phyloP scores from a whole-genome alignment of 805 yeast species.

The Trichomonascus vanleenenianus region DNA sequence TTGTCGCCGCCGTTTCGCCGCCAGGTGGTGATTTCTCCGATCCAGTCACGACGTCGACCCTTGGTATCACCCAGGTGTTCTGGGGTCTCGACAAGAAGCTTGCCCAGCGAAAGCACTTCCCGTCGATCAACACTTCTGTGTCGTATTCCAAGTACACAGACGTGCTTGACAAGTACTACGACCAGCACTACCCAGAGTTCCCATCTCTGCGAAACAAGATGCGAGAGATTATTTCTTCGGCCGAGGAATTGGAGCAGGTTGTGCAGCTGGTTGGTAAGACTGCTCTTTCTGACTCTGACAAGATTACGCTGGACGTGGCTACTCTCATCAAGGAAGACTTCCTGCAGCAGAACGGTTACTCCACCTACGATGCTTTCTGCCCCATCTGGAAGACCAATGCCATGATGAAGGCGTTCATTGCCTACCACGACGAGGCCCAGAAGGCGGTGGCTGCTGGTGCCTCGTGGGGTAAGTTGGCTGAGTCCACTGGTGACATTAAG shows the following conservation, averaged over 20 bases:
- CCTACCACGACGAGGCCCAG: constrained; percentile 95
- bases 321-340: constrained; percentile 92
- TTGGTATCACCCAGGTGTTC: constrained; percentile 99
- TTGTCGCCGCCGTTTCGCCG: constrained; percentile 99
- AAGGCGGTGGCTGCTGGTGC: constrained; percentile 93
- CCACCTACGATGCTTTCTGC: constrained; percentile 96
- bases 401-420: constrained; percentile 93
- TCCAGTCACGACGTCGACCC: constrained; percentile 96
- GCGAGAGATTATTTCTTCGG: constrained; percentile 89
- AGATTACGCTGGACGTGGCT: constrained; percentile 92
- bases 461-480: constrained; percentile 86
- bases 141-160: constrained; percentile 95
- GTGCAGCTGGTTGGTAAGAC: constrained; percentile 99
- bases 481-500: constrained; percentile 83
- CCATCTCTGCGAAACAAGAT: constrained; percentile 84
- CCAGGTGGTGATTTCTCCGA: constrained; percentile 99
- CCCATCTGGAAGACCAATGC: constrained; percentile 98
- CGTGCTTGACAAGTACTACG: constrained; percentile 80
- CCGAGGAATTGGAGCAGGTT: constrained; percentile 98
- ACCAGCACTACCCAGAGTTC: constrained; percentile 80
- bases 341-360: constrained; percentile 98
- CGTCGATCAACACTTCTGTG: constrained; percentile 91
- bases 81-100: constrained; percentile 99
- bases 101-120: constrained; percentile 99
- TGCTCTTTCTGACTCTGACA: constrained; percentile 93